Evolutionary conservation across 352 stramenopile species (phyloP).

Genomic region (Globisporangium recalcitrans): DNA sequence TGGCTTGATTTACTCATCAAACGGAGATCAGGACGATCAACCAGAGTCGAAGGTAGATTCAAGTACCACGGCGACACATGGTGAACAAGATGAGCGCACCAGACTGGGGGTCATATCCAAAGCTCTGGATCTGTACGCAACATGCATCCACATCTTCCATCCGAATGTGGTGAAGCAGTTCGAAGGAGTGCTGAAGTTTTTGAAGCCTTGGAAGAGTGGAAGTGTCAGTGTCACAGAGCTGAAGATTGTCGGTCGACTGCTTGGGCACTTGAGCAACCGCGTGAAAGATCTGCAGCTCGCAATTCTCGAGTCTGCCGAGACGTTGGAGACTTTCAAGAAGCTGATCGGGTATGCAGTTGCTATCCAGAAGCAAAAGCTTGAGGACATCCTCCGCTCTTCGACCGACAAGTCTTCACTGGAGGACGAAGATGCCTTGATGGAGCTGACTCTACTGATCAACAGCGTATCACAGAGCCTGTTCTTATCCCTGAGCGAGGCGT

Average conservation of each 20-base stretch:
- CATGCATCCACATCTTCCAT: constrained; percentile 45
- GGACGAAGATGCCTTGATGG: constrained; percentile 22
- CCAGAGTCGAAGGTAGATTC: neutral
- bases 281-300: constrained; percentile 30
- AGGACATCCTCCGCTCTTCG: neutral
- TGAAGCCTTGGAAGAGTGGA: constrained; percentile 31
- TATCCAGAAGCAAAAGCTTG: constrained; percentile 31
- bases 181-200: constrained; percentile 32
- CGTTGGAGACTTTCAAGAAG: constrained; percentile 25
- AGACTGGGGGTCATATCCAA: constrained; percentile 26
- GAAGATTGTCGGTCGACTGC: constrained; percentile 38
- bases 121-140: constrained; percentile 46
- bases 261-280: constrained; percentile 33
- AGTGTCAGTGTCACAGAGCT: constrained; percentile 30
- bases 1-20: constrained; percentile 29
- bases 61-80: neutral
- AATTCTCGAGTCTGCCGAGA: constrained; percentile 15
- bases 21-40: neutral
- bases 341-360: constrained; percentile 33
- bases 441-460: constrained; percentile 41
- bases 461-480: constrained; percentile 40
- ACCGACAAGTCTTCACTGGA: neutral
- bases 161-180: constrained; percentile 44
- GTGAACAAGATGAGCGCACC: constrained; percentile 13
- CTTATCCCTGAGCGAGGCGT: constrained; percentile 9